These are phyloP conservation scores for Lignosus rhinocerotis DNA, from an alignment of 1,284 basidiomycete genomes.

Conservation along the genomic window DNA sequence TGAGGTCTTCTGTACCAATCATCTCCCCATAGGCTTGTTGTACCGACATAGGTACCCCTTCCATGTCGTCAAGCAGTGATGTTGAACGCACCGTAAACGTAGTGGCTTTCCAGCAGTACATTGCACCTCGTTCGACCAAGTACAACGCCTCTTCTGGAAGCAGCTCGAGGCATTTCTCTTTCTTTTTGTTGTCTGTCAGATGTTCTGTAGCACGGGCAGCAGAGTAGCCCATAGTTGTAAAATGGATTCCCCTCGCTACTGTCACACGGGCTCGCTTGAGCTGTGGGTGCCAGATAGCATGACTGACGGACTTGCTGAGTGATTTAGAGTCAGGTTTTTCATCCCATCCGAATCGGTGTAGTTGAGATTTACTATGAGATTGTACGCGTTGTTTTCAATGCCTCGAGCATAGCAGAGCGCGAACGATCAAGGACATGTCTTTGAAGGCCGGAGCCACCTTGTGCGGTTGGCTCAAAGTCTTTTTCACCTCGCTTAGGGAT, in stretches of 20 bases:
- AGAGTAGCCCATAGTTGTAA: conserved; percentile 77
- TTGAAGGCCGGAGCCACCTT: conserved; percentile 80
- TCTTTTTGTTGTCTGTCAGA: conserved; percentile 38
- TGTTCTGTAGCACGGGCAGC: conserved; percentile 43
- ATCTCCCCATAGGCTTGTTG: conserved; percentile 88
- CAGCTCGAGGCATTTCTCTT: conserved; percentile 72
- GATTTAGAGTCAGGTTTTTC: conserved; percentile 2
- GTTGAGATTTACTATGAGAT: conserved; percentile 59
- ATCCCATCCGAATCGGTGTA: not conserved
- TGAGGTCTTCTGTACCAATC: conserved; percentile 77
- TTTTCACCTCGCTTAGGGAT: conserved; percentile 96
- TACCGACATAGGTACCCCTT: conserved; percentile 81
- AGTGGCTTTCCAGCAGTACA: conserved; percentile 76
- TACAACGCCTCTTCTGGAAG: conserved; percentile 95
- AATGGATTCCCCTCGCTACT: conserved; percentile 74
- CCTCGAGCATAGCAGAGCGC: conserved; percentile 82
- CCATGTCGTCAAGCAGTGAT: conserved; percentile 43
- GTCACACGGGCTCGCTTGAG: conserved; percentile 70
- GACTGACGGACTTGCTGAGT: conserved; percentile 69
- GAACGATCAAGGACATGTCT: conserved; percentile 70
- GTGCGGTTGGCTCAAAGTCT: conserved; percentile 85
- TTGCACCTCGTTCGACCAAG: conserved; percentile 84
- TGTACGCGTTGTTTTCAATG: conserved; percentile 71
- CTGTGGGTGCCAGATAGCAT: conserved; percentile 70
- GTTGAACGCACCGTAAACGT: conserved; percentile 25